Conservation (phyloP, 2,329 filamentous ascomycete species). For the Claviceps lovelessii region DNA sequence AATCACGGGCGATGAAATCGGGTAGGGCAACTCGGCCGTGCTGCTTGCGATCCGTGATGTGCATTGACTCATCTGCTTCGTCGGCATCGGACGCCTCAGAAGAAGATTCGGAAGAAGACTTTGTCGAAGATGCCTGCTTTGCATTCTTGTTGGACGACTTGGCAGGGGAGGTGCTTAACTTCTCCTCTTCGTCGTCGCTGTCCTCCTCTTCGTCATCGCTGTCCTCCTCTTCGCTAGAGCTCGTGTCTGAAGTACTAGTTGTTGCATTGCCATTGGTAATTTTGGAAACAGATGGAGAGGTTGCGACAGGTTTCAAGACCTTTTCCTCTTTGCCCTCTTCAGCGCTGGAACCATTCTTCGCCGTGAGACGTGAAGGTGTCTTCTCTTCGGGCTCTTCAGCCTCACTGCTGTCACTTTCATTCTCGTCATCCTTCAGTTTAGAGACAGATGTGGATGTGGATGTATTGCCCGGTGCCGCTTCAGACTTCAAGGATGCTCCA, state of each 20-base stretch:
- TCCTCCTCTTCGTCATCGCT: slow-evolving; percentile 12
- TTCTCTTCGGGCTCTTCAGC: slow-evolving; percentile 10
- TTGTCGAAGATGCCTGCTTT: background rate
- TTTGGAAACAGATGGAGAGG: slow-evolving; percentile 8
- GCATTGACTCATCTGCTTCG: slow-evolving; percentile 26
- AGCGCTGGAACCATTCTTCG: background rate
- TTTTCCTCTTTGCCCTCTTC: background rate
- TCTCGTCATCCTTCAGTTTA: slow-evolving; percentile 7
- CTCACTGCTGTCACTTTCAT: slow-evolving; percentile 5
- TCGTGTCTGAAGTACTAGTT: slow-evolving; percentile 7
- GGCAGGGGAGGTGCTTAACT: background rate
- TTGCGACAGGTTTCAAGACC: slow-evolving; percentile 6
- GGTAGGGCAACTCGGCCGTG: slow-evolving; percentile 25
- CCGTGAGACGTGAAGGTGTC: background rate
- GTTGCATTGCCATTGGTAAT: slow-evolving; percentile 9
- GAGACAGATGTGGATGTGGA: slow-evolving; percentile 13
- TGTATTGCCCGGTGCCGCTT: slow-evolving; percentile 1
- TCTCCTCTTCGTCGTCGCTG: slow-evolving; percentile 11
- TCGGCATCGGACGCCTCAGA: slow-evolving; percentile 13
- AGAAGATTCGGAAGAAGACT: slow-evolving; percentile 3
- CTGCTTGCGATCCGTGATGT: slow-evolving; percentile 19
- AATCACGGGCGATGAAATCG: slow-evolving; percentile 35
- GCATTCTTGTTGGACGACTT: background rate
- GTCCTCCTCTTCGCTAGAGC: slow-evolving; percentile 11
- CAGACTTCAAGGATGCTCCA: background rate